Percentiles rank a stretch among this genome's conserved stretches.
Conservation (phyloP, 805 yeast species). For the Starmerella apis region DNA sequence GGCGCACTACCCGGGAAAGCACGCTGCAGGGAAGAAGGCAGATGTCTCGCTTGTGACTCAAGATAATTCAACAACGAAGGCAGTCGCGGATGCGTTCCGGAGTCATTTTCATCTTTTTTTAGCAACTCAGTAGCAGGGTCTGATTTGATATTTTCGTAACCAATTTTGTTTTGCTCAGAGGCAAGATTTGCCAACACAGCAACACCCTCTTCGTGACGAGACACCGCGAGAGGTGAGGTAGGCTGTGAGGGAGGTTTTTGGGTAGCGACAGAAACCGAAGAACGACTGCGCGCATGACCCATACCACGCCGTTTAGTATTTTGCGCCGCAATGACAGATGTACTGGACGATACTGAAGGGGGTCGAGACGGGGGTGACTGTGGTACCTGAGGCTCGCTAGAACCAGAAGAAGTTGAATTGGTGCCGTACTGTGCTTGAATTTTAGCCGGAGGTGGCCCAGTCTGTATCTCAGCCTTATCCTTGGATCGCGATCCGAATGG, state of each 20-base stretch:
- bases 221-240: background rate
- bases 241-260: background rate
- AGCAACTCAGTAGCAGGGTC: background rate
- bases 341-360: slow-evolving; percentile 6
- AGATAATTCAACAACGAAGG: background rate
- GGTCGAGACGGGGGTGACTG: slow-evolving; percentile 1
- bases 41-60: slow-evolving; percentile 2
- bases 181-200: slow-evolving; percentile 26
- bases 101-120: background rate
- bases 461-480: background rate
- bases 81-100: background rate
- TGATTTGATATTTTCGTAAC: background rate
- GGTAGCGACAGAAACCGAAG: slow-evolving; percentile 7
- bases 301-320: slow-evolving; percentile 17
- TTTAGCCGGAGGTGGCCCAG: slow-evolving; percentile 2
- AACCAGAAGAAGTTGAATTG: background rate
- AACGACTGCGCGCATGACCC: slow-evolving; percentile 16
- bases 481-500: slow-evolving; percentile 7
- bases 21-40: background rate
- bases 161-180: slow-evolving; percentile 16
- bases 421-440: background rate
- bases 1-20: background rate
- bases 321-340: slow-evolving; percentile 19
- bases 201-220: slow-evolving; percentile 24
- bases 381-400: background rate